Conservation (phyloP, 306 rosid genomes). For the Quercus glauca region DNA sequence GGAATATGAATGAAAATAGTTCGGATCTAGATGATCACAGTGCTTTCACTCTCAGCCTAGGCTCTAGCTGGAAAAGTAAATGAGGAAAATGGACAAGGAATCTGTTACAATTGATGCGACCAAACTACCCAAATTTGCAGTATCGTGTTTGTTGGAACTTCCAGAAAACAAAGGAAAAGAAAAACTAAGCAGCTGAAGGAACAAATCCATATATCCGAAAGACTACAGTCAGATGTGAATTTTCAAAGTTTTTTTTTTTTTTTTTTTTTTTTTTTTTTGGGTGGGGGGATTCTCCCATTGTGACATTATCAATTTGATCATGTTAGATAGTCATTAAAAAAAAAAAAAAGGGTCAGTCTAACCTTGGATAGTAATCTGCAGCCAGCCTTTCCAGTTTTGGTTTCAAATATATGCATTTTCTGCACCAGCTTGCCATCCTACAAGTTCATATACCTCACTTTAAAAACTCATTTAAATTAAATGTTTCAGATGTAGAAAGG, state of each 20-base stretch:
- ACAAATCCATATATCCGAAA: neutral
- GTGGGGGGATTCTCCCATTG: neutral
- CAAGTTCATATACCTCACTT: conserved; percentile 33
- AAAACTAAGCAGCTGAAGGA: neutral
- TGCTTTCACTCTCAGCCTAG: neutral
- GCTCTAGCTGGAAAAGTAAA: too few relatives aligned
- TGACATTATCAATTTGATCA: neutral
- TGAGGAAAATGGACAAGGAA: too few relatives aligned
- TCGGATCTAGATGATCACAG: neutral
- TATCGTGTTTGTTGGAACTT: neutral
- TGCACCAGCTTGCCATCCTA: conserved; percentile 96
- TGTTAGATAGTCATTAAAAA: neutral
- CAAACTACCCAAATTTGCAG: neutral
- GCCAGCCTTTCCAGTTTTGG: conserved; percentile 87
- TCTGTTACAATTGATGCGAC: neutral
- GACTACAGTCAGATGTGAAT: neutral
- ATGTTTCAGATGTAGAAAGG: conserved; percentile 8
- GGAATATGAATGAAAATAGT: neutral
- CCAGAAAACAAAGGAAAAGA: neutral
- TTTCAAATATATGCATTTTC: conserved; percentile 80
- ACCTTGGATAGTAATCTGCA: conserved; percentile 70
- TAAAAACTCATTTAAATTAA: conserved; percentile 23
- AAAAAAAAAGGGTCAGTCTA: conserved; percentile 8
- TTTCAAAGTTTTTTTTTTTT: neutral
- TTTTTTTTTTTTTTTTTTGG: neutral